Evolutionary conservation across 129 eudicot genomes (phyloP).

Genomic region (sunflower (Helianthus annuus)): DNA sequence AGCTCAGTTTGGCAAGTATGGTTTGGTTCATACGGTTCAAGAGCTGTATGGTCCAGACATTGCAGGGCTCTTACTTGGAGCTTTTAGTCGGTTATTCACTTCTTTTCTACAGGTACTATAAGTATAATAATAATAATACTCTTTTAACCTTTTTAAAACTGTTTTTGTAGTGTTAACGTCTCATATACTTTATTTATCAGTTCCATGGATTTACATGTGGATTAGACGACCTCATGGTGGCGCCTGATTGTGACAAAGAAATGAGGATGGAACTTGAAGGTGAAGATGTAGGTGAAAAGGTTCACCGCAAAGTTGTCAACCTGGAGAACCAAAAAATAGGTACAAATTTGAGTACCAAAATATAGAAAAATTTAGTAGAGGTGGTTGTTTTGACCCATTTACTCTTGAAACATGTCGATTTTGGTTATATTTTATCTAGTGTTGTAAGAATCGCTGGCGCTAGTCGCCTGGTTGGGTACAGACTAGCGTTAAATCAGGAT

Average conservation of each 20-base stretch:
- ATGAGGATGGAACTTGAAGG: slow-evolving; percentile 87
- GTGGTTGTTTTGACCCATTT: background rate
- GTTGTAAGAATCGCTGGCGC: too few relatives aligned
- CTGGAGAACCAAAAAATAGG: slow-evolving; percentile 64
- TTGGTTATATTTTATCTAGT: background rate
- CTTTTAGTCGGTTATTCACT: slow-evolving; percentile 82
- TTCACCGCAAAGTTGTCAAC: slow-evolving; percentile 81
- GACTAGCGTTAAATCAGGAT: too few relatives aligned
- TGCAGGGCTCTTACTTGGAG: slow-evolving; percentile 89
- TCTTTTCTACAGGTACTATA: slow-evolving; percentile 64
- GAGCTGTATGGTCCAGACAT: slow-evolving; percentile 77
- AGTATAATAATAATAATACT: background rate
- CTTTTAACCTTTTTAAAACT: background rate
- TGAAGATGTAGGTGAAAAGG: slow-evolving; percentile 87
- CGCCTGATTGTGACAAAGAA: slow-evolving; percentile 63
- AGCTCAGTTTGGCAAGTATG: slow-evolving; percentile 98
- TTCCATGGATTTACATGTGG: slow-evolving; percentile 96
- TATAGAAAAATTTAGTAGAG: slow-evolving; percentile 21
- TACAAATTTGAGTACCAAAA: slow-evolving; percentile 24
- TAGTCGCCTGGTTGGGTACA: too few relatives aligned
- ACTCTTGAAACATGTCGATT: background rate
- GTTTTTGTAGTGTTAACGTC: background rate
- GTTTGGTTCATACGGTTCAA: slow-evolving; percentile 95
- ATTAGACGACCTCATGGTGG: slow-evolving; percentile 78
- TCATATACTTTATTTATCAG: slow-evolving; percentile 39